Evolutionary conservation across 345 rosid species (phyloP), one percentile per base, ranked within the genome.

Genomic region (Eucalyptus polyanthemos): DNA sequence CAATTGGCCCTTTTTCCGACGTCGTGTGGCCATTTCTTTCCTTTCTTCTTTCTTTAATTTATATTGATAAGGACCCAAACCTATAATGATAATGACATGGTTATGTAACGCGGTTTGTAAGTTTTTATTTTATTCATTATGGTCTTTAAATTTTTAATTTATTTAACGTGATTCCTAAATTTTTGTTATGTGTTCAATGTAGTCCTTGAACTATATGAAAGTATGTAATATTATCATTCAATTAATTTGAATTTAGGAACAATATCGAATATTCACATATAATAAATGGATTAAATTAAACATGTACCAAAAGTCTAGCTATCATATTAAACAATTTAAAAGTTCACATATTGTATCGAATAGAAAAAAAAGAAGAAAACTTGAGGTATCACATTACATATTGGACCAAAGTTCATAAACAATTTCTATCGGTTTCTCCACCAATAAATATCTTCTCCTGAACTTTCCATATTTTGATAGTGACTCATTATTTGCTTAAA

Each of bases 281-380:
- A 50, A 15, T 15, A 0, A 2, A 0, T 50, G 53, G 1, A 51
- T 51, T 51, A 16, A 51, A 51, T 51, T 51, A 17, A 0, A 51
- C 0, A 17, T 51, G 4, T 51, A 51, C 0, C 0, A 51, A 51
- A 51, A 51, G 8, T 51, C 0, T 0, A 51, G 19, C 1, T 51
- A 51, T 16, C 8, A 51, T 51, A 16, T 51, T 51, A 51, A 58
- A 51, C 0, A 16, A 51, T 6, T 51, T 1, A 51, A 51, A 51
- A 51, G 4, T 51, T 16, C 0, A 51, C 0, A 0, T 17, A 7
- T 51, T 1, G 0, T 16, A 51, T 51, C 2, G 0, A 51, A 51
- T 17, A 51, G 17, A 51, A 16, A 51, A 51, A 51, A n/a, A n/a
- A n/a, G n/a, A n/a, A n/a, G n/a, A 51, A 1, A 40, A 40, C 4